These are phyloP conservation scores for Termitomyces sp. DNA, from an alignment of 768 basidiomycete genomes.

Conservation along the genomic window DNA sequence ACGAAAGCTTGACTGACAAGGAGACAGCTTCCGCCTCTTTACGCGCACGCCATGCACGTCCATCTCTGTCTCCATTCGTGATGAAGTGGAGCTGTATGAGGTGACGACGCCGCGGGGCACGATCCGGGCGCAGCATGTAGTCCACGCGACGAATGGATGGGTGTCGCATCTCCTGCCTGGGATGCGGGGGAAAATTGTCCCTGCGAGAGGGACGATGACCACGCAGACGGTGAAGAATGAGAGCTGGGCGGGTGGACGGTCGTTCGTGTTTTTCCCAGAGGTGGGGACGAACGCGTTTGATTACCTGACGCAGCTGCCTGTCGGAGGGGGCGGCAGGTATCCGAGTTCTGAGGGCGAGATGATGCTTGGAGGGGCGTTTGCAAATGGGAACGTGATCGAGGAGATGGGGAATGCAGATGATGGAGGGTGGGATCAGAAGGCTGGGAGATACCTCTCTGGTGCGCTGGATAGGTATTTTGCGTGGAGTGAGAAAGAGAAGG, in stretches of 20 bases:
- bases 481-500: neutral
- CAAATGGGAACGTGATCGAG: slow-evolving; percentile 22
- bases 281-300: slow-evolving; percentile 43
- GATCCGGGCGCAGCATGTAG: slow-evolving; percentile 55
- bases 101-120: slow-evolving; percentile 61
- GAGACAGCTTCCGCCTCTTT: slow-evolving; percentile 52
- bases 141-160: slow-evolving; percentile 89
- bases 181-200: slow-evolving; percentile 60
- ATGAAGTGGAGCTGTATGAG: slow-evolving; percentile 34
- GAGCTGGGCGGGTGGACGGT: slow-evolving; percentile 39
- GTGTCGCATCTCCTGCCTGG: slow-evolving; percentile 63
- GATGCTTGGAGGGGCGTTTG: slow-evolving; percentile 65
- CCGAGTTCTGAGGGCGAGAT: slow-evolving; percentile 40
- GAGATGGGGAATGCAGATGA: slow-evolving; percentile 39
- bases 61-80: slow-evolving; percentile 17
- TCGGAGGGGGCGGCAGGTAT: slow-evolving; percentile 4
- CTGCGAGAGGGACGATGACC: slow-evolving; percentile 57
- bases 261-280: slow-evolving; percentile 56
- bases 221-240: slow-evolving; percentile 36
- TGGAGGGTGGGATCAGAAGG: slow-evolving; percentile 20
- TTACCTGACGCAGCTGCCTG: slow-evolving; percentile 63
- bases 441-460: slow-evolving; percentile 26
- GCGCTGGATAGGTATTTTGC: slow-evolving; percentile 54
- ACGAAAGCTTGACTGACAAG: neutral
- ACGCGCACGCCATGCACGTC: slow-evolving; percentile 60